Evolutionary conservation across 192 early-diverging fungal genomes (phyloP).

Genomic region (Coemansia sp.): DNA sequence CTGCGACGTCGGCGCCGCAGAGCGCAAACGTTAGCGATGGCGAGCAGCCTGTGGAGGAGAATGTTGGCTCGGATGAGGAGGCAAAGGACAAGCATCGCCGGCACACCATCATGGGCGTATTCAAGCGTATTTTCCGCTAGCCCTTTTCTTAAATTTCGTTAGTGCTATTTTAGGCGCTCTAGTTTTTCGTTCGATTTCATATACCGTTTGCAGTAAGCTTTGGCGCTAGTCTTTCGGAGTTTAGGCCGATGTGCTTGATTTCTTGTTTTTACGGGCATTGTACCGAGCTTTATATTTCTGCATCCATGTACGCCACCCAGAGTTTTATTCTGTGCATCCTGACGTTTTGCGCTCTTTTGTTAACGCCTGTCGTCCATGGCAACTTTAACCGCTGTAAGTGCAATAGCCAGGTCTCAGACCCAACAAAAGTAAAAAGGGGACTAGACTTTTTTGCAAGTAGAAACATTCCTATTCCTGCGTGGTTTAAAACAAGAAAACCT

Average conservation of each 20-base stretch:
- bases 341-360: conserved; percentile 6
- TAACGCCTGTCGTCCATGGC: conserved; percentile 3
- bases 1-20: conserved; percentile 10
- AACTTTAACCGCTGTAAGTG: conserved; percentile 39
- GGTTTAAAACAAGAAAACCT: too few species aligned
- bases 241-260: not conserved
- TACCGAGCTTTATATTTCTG: not conserved
- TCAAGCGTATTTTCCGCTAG: conserved; percentile 54
- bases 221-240: not conserved
- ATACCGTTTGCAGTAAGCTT: not conserved
- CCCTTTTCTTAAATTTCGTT: not conserved
- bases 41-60: conserved; percentile 18
- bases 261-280: not conserved
- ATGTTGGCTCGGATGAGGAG: conserved; percentile 28
- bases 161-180: not conserved
- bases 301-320: not conserved
- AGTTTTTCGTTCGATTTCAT: not conserved
- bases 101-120: conserved; percentile 50
- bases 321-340: not conserved
- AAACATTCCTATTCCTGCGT: too few species aligned
- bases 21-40: conserved; percentile 22
- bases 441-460: too few species aligned
- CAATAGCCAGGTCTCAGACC: not conserved
- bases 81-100: conserved; percentile 41
- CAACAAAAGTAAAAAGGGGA: too few species aligned